Evolutionary conservation across 345 rosid genomes (phyloP).

Genomic region (Ceriops decandra): DNA sequence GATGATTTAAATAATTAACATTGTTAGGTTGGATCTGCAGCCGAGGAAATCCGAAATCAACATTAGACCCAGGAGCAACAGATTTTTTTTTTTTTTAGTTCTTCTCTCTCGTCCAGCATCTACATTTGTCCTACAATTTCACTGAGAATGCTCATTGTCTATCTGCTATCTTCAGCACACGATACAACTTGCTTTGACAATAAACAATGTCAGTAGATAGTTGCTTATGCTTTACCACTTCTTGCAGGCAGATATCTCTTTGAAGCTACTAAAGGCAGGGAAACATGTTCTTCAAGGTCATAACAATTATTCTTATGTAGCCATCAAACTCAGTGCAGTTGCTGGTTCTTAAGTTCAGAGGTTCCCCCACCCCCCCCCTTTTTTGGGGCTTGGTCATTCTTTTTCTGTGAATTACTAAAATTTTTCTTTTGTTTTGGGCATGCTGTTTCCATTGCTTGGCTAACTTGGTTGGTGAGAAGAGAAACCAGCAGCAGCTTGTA

Average conservation of each 20-base stretch:
- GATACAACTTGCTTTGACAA: not conserved
- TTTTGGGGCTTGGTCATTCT: too few relatives aligned
- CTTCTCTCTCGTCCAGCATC: not conserved
- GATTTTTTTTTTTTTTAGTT: not conserved
- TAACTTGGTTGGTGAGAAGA: conserved; percentile 55
- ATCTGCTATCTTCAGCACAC: too few relatives aligned
- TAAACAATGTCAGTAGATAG: not conserved
- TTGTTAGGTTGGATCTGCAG: too few relatives aligned
- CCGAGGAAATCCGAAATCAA: too few relatives aligned
- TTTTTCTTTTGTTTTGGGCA: conserved; percentile 13
- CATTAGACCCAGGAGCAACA: too few relatives aligned
- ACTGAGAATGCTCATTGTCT: too few relatives aligned
- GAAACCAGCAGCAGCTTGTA: conserved; percentile 96
- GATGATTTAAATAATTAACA: too few relatives aligned
- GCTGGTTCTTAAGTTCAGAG: too few relatives aligned
- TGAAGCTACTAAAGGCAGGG: conserved; percentile 80
- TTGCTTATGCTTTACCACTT: conserved; percentile 2
- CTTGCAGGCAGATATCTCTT: conserved; percentile 69
- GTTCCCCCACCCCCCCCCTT: too few relatives aligned
- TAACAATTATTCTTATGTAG: too few relatives aligned
- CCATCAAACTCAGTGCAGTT: too few relatives aligned
- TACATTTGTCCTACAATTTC: too few relatives aligned
- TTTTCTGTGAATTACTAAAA: not conserved
- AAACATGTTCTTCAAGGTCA: conserved; percentile 91
- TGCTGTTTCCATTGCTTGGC: conserved; percentile 33